phyloP scores from a whole-genome alignment of 2,329 filamentous ascomycete genomes.

The Sarocladiaceae sp. region DNA sequence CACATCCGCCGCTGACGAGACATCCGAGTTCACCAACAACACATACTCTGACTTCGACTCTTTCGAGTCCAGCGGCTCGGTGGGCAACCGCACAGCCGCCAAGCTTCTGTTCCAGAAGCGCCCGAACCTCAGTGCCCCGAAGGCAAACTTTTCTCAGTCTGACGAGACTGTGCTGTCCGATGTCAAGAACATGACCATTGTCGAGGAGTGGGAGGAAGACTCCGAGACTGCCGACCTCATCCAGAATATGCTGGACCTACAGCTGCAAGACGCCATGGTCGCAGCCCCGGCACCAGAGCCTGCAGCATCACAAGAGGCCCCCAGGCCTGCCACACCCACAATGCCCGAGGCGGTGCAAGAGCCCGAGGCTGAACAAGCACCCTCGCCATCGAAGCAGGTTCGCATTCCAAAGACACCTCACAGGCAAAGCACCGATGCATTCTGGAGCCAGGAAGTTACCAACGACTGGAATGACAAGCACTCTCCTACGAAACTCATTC shows the following conservation, averaged over 20 bases:
- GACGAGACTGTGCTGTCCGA: constrained; percentile 3
- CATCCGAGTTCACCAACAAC: constrained; percentile 4
- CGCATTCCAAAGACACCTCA: constrained; percentile 51
- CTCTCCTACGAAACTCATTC: constrained; percentile 42
- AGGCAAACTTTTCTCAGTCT: constrained; percentile 11
- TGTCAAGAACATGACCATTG: constrained; percentile 18
- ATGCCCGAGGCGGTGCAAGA: constrained; percentile 18
- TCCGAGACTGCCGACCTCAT: constrained; percentile 9
- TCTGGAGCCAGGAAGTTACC: constrained; percentile 55
- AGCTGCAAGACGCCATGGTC: constrained; percentile 1
- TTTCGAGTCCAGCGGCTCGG: constrained; percentile 6
- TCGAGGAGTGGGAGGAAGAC: constrained; percentile 18
- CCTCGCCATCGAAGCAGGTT: constrained; percentile 26
- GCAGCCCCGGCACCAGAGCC: constrained; percentile 2
- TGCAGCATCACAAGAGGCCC: background rate
- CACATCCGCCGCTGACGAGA: constrained; percentile 1
- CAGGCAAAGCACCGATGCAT: constrained; percentile 48
- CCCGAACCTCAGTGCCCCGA: constrained; percentile 1
- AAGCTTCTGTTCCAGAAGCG: constrained; percentile 9
- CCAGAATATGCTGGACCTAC: constrained; percentile 7
- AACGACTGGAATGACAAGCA: constrained; percentile 63
- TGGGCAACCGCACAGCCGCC: constrained; percentile 4
- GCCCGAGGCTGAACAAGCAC: constrained; percentile 12
- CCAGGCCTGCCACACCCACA: constrained; percentile 14
- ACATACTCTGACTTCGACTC: constrained; percentile 10